A percentile compares a stretch with the other conserved stretches of the same genome.
Evolutionary conservation across 169 alveolate species (phyloP).

Genomic region (Pseudocohnilembus persalinus): DNA sequence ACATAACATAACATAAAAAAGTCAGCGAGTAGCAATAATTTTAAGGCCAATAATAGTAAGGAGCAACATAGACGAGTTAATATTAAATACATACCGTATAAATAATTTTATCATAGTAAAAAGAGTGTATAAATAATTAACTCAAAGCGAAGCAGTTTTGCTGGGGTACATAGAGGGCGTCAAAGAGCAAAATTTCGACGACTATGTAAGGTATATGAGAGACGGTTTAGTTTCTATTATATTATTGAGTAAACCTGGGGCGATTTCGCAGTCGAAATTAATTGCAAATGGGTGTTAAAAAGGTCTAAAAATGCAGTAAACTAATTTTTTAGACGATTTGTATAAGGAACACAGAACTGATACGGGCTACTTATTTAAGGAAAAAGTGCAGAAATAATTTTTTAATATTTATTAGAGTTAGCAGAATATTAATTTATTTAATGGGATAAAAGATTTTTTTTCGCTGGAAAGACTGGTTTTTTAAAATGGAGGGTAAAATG

Average conservation of each 20-base stretch:
- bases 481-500: conserved; percentile 12
- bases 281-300: conserved; percentile 37
- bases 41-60: conserved; percentile 41
- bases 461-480: conserved; percentile 36
- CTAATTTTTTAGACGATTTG: conserved; percentile 35
- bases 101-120: conserved; percentile 36
- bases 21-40: conserved; percentile 33
- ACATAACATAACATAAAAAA: too few species aligned
- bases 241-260: conserved; percentile 28
- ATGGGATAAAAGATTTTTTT: conserved; percentile 34
- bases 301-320: conserved; percentile 33
- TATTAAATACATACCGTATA: conserved; percentile 22
- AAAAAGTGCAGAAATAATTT: conserved; percentile 36
- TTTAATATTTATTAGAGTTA: conserved; percentile 32
- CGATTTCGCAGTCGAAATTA: conserved; percentile 8
- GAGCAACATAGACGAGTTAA: conserved; percentile 29
- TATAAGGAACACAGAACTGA: conserved; percentile 21
- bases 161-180: conserved; percentile 13
- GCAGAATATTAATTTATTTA: conserved; percentile 24
- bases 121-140: conserved; percentile 6
- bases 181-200: conserved; percentile 13
- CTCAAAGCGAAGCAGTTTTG: conserved; percentile 7
- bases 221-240: conserved; percentile 18
- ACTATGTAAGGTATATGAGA: conserved; percentile 28
- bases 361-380: conserved; percentile 25